Percentiles rank a stretch among this genome's conserved stretches.
These are phyloP conservation scores for Sugiyamaella neomexicana DNA, from an alignment of 1,139 yeast genomes.

Conservation along the genomic window DNA sequence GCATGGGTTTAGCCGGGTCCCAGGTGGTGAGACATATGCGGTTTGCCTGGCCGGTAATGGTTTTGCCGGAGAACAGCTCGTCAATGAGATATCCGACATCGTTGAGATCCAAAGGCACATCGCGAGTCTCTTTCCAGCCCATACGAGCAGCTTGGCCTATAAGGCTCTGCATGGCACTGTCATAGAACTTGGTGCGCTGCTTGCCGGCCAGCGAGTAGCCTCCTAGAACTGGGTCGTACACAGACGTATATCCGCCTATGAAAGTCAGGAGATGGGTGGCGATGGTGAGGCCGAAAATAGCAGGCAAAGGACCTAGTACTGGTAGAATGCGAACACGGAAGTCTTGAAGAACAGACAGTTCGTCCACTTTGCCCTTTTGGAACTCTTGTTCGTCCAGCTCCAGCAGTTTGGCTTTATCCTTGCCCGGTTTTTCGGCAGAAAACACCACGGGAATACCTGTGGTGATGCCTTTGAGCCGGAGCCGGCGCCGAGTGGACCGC, in stretches of 20 bases:
- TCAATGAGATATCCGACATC: slow-evolving; percentile 88
- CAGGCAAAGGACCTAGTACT: slow-evolving; percentile 95
- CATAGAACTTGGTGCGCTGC: slow-evolving; percentile 79
- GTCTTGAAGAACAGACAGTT: slow-evolving; percentile 80
- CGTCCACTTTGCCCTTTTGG: slow-evolving; percentile 80
- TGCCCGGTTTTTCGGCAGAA: slow-evolving; percentile 95
- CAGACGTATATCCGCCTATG: slow-evolving; percentile 79
- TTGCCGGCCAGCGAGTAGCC: slow-evolving; percentile 72
- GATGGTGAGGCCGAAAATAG: slow-evolving; percentile 86
- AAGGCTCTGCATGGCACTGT: slow-evolving; percentile 73
- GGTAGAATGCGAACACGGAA: slow-evolving; percentile 93
- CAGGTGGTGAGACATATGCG: slow-evolving; percentile 78
- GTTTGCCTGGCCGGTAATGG: slow-evolving; percentile 81
- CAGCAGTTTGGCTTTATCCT: slow-evolving; percentile 80
- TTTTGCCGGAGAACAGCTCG: slow-evolving; percentile 88
- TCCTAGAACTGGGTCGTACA: slow-evolving; percentile 52
- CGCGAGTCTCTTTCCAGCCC: slow-evolving; percentile 48
- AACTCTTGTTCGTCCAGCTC: slow-evolving; percentile 81
- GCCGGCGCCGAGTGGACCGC: slow-evolving; percentile 79
- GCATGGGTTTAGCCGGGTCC: slow-evolving; percentile 60
- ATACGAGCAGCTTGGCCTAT: slow-evolving; percentile 85
- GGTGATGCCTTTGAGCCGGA: slow-evolving; percentile 73
- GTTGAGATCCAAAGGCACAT: slow-evolving; percentile 66
- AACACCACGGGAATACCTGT: slow-evolving; percentile 84
- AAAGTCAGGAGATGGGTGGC: slow-evolving; percentile 80